Evolutionary conservation across 805 yeast species (phyloP), one percentile per base, ranked within the genome.

Genomic region (Saturnispora quitensis): DNA sequence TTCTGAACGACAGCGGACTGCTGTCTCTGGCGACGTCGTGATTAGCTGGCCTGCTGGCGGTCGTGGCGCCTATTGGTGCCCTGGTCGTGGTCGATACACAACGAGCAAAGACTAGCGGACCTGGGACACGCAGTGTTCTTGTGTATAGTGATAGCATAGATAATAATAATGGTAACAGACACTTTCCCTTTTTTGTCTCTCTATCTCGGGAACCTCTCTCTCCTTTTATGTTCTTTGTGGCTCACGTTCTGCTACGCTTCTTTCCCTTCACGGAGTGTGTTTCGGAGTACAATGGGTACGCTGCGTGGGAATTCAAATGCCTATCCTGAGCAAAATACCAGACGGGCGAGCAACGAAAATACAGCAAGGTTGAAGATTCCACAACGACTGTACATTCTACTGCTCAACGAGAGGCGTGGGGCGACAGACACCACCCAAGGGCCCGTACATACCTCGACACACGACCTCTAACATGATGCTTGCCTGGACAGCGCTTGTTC

Each of bases 1-100:
- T 55, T 8, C 47, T 50, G 4, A 47, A 47, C 9, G 55, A 44
- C n/a, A 47, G 40, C 17, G 40, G 17, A n/a, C 20, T 10, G n/a
- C 18, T 38, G 13, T 10, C 34, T 18, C 38, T 45, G 1, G 33
- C 12, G 35, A 20, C 46, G 20, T 38, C 4, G 42, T 25, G 40
- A 17, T 28, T 22, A 18, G 34, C 31, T 15, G 52, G 27, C 6
- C 49, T 15, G 13, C 48, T 28, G 20, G 53, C 28, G 20, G 53
- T 27, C 10, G 25, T 28, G n/a, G 38, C 18, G 20, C 27, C 15
- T 12, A 13, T 5, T 8, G 50, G 18, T 9, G 18, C 9, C 17
- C n/a, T 35, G 7, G 18, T 35, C 10, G 40, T 27, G 1, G 47
- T 44, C n/a, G 47, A 44, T 8, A 28, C 38, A 31, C 12, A 31